Conservation (phyloP, 306 rosid genomes). For the Quercus mongolica region DNA sequence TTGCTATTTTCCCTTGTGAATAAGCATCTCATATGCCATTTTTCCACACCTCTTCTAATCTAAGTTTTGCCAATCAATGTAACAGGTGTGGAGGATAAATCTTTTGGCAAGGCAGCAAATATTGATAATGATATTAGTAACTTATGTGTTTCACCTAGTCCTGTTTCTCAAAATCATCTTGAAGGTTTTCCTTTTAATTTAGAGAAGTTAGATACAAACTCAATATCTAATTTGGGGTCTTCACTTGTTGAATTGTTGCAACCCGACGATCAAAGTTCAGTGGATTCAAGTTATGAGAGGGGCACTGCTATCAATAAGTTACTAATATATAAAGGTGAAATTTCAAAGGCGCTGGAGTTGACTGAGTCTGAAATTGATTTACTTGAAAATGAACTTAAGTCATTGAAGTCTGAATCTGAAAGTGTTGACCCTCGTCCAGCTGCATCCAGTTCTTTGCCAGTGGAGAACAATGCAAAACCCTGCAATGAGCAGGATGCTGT, state of each 20-base stretch:
- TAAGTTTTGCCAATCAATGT: not conserved
- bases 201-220: slow-evolving; percentile 59
- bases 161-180: slow-evolving; percentile 42
- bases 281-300: slow-evolving; percentile 48
- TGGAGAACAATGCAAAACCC: slow-evolving; percentile 29
- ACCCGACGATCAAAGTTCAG: slow-evolving; percentile 55
- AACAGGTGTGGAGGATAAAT: slow-evolving; percentile 79
- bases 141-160: slow-evolving; percentile 49
- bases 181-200: slow-evolving; percentile 54
- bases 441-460: slow-evolving; percentile 42
- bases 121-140: slow-evolving; percentile 52
- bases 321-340: slow-evolving; percentile 75
- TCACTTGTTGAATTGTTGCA: slow-evolving; percentile 61
- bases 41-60: not conserved
- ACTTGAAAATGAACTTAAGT: slow-evolving; percentile 79
- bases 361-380: slow-evolving; percentile 89
- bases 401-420: slow-evolving; percentile 44
- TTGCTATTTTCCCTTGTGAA: not conserved
- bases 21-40: not conserved
- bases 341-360: slow-evolving; percentile 81
- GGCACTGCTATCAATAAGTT: slow-evolving; percentile 68
- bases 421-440: slow-evolving; percentile 38
- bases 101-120: slow-evolving; percentile 48
- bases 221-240: slow-evolving; percentile 52
- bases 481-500: slow-evolving; percentile 37